A percentile compares a stretch with the other conserved stretches of the same genome.
These are phyloP conservation scores for Candida stauntonica DNA, from an alignment of 805 yeast species.

Conservation along the genomic window DNA sequence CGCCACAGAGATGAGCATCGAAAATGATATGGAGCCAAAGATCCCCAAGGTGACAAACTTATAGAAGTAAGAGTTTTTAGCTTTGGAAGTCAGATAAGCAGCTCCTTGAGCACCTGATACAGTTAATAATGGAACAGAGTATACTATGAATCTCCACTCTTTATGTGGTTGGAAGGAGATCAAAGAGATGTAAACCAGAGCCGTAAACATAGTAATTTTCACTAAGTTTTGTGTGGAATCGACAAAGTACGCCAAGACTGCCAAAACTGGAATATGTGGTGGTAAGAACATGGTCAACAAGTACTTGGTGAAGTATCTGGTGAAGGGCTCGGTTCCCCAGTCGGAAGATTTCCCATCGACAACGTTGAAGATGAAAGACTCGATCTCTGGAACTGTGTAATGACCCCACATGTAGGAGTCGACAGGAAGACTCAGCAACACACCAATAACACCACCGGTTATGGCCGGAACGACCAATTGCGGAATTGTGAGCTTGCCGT, in stretches of 20 bases:
- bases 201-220: conserved; percentile 45
- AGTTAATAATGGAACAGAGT: conserved; percentile 66
- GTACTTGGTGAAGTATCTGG: conserved; percentile 55
- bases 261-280: conserved; percentile 40
- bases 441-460: conserved; percentile 52
- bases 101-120: conserved; percentile 62
- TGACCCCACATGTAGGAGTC: conserved; percentile 78
- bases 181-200: conserved; percentile 49
- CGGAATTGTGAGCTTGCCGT: conserved; percentile 42
- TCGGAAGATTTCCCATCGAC: conserved; percentile 64
- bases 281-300: conserved; percentile 39
- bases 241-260: conserved; percentile 34
- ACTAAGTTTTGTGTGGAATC: conserved; percentile 32
- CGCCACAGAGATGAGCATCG: conserved; percentile 39
- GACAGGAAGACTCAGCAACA: conserved; percentile 40
- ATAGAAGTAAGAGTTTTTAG: conserved; percentile 13
- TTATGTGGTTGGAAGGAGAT: conserved; percentile 87
- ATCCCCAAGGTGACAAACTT: conserved; percentile 14
- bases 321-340: conserved; percentile 84
- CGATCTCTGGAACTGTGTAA: conserved; percentile 67
- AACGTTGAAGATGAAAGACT: conserved; percentile 70
- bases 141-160: conserved; percentile 88
- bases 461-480: conserved; percentile 37
- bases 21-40: conserved; percentile 29
- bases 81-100: conserved; percentile 27